phyloP scores from a whole-genome alignment of 371 early-diverging fungal genomes.

The Syncephalis fuscata region DNA sequence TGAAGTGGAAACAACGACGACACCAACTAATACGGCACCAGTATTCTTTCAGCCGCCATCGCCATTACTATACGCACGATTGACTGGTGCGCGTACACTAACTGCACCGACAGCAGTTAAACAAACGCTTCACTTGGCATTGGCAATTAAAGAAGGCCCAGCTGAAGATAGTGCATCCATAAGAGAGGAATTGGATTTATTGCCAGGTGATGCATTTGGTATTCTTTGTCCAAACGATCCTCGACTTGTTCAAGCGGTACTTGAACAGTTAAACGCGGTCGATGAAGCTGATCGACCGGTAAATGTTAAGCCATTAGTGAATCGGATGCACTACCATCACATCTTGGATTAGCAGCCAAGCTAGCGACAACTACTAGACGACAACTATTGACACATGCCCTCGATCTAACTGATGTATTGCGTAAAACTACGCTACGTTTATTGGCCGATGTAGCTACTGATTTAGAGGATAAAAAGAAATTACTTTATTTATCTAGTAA shows the following conservation, averaged over 20 bases:
- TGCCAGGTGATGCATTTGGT: slow-evolving; percentile 81
- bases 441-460: slow-evolving; percentile 57
- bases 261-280: slow-evolving; percentile 20
- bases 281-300: slow-evolving; percentile 17
- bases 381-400: slow-evolving; percentile 42
- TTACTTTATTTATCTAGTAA: slow-evolving; percentile 63
- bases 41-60: background rate
- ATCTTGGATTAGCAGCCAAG: slow-evolving; percentile 25
- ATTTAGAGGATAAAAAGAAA: slow-evolving; percentile 40
- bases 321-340: slow-evolving; percentile 26
- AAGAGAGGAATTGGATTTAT: slow-evolving; percentile 27
- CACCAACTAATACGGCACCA: background rate
- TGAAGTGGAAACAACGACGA: background rate
- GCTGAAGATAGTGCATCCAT: slow-evolving; percentile 4
- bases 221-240: slow-evolving; percentile 62
- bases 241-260: slow-evolving; percentile 27
- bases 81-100: slow-evolving; percentile 27
- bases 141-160: slow-evolving; percentile 21
- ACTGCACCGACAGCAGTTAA: slow-evolving; percentile 44
- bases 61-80: background rate
- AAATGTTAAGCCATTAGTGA: slow-evolving; percentile 8
- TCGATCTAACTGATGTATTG: slow-evolving; percentile 57
- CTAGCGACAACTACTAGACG: slow-evolving; percentile 11
- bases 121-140: slow-evolving; percentile 50
- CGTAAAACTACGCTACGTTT: slow-evolving; percentile 66